Evolutionary conservation across 768 basidiomycete genomes (phyloP).

Genomic region (Cantharellus anzutake): DNA sequence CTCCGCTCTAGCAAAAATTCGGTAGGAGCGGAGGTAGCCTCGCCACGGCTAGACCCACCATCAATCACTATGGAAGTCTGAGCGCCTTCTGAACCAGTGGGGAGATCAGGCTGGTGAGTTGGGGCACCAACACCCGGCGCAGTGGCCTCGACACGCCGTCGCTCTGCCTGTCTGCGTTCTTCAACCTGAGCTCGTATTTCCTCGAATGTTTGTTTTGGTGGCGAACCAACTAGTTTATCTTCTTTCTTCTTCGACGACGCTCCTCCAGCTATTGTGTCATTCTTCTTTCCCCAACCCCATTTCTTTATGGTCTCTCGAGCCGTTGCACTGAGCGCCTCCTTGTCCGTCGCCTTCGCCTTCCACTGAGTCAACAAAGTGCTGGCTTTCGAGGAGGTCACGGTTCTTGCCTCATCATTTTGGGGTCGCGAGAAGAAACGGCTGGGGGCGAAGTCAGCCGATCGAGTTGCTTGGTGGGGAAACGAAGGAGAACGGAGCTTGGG

Average conservation of each 20-base stretch:
- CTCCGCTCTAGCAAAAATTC: neutral
- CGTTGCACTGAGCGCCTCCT: constrained; percentile 66
- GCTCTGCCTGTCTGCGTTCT: neutral
- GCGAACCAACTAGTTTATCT: neutral
- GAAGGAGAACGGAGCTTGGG: too few species aligned
- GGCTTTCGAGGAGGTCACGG: constrained; percentile 23
- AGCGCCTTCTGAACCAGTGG: neutral
- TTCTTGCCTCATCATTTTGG: neutral
- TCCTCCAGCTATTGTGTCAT: neutral
- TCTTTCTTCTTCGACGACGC: neutral
- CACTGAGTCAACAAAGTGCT: constrained; percentile 60
- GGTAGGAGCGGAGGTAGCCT: neutral
- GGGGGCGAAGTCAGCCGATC: constrained; percentile 16
- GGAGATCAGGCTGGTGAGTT: neutral
- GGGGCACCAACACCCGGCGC: neutral
- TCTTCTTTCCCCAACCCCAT: constrained; percentile 45
- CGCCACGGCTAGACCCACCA: neutral
- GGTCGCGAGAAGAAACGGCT: neutral
- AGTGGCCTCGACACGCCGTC: neutral
- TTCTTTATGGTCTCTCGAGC: constrained; percentile 84
- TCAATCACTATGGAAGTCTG: neutral
- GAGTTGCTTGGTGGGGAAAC: constrained; percentile 11
- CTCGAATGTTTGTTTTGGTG: neutral
- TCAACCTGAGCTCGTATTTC: neutral
- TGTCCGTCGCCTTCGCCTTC: constrained; percentile 58